Conservation (phyloP, 768 basidiomycete species). For the Leccinum sublutescens region DNA sequence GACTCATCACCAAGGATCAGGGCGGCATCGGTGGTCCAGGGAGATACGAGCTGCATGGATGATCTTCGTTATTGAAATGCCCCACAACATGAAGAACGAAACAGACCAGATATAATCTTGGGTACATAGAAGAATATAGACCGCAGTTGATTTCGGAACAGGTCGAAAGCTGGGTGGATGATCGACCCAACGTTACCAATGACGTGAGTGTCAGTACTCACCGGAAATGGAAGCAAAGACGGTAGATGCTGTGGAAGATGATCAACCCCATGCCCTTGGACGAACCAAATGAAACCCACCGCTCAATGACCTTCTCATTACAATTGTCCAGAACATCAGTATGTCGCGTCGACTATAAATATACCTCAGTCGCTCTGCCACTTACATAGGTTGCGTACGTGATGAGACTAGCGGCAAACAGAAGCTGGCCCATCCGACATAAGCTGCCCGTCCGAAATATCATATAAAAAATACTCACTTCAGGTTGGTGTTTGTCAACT, state of each 20-base stretch:
- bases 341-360: neutral
- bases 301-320: neutral
- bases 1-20: too few species aligned
- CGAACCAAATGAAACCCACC: neutral
- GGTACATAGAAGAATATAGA: constrained; percentile 1
- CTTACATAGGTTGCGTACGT: constrained; percentile 3
- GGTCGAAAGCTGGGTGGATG: neutral
- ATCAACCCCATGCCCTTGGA: neutral
- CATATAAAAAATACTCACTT: neutral
- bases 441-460: neutral
- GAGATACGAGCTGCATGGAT: neutral
- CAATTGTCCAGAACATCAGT: neutral
- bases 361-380: neutral
- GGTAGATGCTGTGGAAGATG: neutral
- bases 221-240: constrained; percentile 5
- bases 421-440: neutral
- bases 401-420: neutral
- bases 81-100: too few species aligned
- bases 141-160: neutral
- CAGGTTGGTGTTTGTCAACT: neutral
- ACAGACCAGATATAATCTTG: constrained; percentile 1
- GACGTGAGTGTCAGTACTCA: neutral
- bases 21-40: neutral
- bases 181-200: neutral
- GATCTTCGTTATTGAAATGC: too few species aligned